Evolutionary conservation across 352 stramenopile species (phyloP).

Genomic region (Pythium aquatile): DNA sequence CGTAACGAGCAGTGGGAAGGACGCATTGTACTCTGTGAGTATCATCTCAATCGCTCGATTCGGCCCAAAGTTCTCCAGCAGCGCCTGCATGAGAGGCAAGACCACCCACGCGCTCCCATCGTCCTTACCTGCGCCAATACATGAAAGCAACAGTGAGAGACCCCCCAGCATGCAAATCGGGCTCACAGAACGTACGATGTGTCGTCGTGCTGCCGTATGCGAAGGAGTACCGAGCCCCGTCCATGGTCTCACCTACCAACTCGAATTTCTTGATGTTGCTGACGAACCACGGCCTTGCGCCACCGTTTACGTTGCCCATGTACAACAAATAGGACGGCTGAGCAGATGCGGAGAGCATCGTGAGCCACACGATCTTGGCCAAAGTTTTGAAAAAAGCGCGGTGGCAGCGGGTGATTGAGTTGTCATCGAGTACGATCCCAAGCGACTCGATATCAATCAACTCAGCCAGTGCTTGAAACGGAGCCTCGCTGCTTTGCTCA

Average conservation of each 20-base stretch:
- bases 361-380: constrained; percentile 34
- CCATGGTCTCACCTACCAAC: constrained; percentile 30
- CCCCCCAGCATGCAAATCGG: neutral
- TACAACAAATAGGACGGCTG: constrained; percentile 31
- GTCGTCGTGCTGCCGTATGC: constrained; percentile 20
- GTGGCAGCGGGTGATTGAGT: constrained; percentile 32
- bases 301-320: constrained; percentile 38
- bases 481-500: constrained; percentile 25
- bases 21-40: constrained; percentile 30
- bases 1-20: constrained; percentile 26
- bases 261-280: constrained; percentile 19
- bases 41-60: constrained; percentile 21
- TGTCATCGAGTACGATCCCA: constrained; percentile 29
- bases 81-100: constrained; percentile 28
- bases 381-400: constrained; percentile 41
- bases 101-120: constrained; percentile 36
- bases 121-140: constrained; percentile 26
- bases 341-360: constrained; percentile 22
- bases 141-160: neutral
- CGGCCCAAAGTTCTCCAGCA: constrained; percentile 27
- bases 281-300: constrained; percentile 31
- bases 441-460: constrained; percentile 30
- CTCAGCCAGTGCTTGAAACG: constrained; percentile 26
- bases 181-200: constrained; percentile 17
- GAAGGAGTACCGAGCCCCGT: constrained; percentile 24